Evolutionary conservation across 2,329 filamentous ascomycete species (phyloP).

Genomic region (Hypoxylon sp.): DNA sequence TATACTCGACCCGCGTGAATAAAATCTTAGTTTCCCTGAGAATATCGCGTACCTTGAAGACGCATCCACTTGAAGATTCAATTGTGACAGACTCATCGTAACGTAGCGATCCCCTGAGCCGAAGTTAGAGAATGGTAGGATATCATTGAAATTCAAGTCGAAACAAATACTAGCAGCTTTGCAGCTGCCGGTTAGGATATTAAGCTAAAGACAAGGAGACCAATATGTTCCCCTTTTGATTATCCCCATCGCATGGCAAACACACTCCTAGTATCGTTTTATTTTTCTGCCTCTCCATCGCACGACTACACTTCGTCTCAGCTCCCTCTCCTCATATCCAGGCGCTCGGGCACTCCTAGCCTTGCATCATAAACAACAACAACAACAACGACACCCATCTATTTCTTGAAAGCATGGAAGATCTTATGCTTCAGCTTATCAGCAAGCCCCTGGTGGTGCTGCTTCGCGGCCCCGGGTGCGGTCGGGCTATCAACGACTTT

Average conservation of each 20-base stretch:
- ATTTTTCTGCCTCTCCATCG: background rate
- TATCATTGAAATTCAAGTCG: conserved; percentile 39
- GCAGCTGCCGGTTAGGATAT: conserved; percentile 34
- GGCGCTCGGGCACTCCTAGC: no score
- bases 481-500: conserved; percentile 52
- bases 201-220: conserved; percentile 18
- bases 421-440: conserved; percentile 72
- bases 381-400: no score
- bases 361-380: background rate
- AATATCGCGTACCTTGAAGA: background rate
- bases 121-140: conserved; percentile 17
- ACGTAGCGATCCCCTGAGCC: background rate
- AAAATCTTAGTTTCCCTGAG: background rate
- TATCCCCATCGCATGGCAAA: conserved; percentile 11
- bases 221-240: conserved; percentile 2
- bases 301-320: background rate
- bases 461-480: conserved; percentile 47
- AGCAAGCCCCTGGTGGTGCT: conserved; percentile 61
- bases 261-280: conserved; percentile 8
- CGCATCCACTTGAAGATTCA: background rate
- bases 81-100: background rate
- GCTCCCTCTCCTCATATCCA: no score
- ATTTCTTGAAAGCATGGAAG: conserved; percentile 66
- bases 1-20: conserved; percentile 6
- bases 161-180: conserved; percentile 31